These are phyloP conservation scores for Lachnellula arida DNA, from an alignment of 2,329 filamentous ascomycete genomes.

Conservation along the genomic window DNA sequence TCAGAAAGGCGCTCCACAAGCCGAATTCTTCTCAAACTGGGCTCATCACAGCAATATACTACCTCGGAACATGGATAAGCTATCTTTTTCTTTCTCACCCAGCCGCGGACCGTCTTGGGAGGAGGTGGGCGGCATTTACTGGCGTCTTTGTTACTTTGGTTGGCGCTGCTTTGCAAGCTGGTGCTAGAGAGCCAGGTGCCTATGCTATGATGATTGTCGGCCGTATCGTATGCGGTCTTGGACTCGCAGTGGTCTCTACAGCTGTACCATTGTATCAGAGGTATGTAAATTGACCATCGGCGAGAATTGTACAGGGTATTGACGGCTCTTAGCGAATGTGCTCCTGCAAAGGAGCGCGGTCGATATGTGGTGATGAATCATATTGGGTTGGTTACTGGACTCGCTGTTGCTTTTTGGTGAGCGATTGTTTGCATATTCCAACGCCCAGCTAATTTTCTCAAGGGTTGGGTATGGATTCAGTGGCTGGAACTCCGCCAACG, in stretches of 20 bases:
- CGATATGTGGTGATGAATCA: slow-evolving; percentile 56
- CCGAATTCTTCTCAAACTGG: slow-evolving; percentile 44
- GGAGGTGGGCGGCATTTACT: slow-evolving; percentile 45
- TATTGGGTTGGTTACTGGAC: slow-evolving; percentile 50
- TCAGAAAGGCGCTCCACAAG: slow-evolving; percentile 41
- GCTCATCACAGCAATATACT: slow-evolving; percentile 53
- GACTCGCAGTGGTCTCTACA: slow-evolving; percentile 51
- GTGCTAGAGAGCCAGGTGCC: slow-evolving; percentile 38
- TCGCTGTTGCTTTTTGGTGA: slow-evolving; percentile 52
- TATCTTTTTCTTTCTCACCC: slow-evolving; percentile 52
- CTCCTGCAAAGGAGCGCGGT: slow-evolving; percentile 49
- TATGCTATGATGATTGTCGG: slow-evolving; percentile 47
- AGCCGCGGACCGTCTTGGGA: slow-evolving; percentile 46
- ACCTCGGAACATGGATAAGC: slow-evolving; percentile 50
- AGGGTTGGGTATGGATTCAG: slow-evolving; percentile 54
- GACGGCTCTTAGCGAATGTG: slow-evolving; percentile 42
- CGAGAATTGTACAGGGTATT: background rate
- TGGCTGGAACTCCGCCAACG: slow-evolving; percentile 43
- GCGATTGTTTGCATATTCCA: background rate
- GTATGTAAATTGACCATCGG: slow-evolving; percentile 27
- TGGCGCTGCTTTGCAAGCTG: slow-evolving; percentile 46
- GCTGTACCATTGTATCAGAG: slow-evolving; percentile 55
- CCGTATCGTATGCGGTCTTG: slow-evolving; percentile 47
- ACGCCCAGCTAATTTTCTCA: slow-evolving; percentile 1
- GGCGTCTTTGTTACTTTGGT: slow-evolving; percentile 44